A percentile compares a stretch with the other conserved stretches of the same genome.
Evolutionary conservation across 768 basidiomycete genomes (phyloP).

Genomic region (Suillus lakei): DNA sequence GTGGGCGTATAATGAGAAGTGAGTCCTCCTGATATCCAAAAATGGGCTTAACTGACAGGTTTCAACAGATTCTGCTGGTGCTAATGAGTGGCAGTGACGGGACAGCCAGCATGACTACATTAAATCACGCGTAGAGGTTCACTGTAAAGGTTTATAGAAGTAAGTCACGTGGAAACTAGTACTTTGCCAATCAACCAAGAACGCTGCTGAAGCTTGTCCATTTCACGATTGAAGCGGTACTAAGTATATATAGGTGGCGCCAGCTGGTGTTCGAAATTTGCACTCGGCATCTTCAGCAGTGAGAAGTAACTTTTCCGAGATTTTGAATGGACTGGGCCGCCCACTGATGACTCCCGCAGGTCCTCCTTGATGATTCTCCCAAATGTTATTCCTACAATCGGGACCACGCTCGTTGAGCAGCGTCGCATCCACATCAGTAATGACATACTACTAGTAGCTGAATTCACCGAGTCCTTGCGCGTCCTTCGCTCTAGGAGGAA

Average conservation of each 20-base stretch:
- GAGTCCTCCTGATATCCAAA: slow-evolving; percentile 11
- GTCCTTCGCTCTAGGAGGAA: slow-evolving; percentile 23
- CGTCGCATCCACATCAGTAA: slow-evolving; percentile 18
- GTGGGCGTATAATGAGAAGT: slow-evolving; percentile 59
- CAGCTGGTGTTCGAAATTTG: neutral
- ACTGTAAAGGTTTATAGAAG: too few species aligned
- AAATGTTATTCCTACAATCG: neutral
- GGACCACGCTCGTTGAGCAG: neutral
- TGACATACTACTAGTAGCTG: slow-evolving; percentile 20
- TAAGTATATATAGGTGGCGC: slow-evolving; percentile 19
- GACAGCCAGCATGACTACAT: neutral
- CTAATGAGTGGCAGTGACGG: neutral
- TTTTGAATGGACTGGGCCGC: neutral
- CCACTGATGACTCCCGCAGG: neutral
- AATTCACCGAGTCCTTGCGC: slow-evolving; percentile 16
- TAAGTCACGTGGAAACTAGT: too few species aligned
- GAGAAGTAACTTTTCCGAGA: neutral
- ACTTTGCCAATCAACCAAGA: neutral
- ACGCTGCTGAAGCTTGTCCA: neutral
- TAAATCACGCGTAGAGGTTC: too few species aligned
- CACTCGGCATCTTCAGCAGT: neutral
- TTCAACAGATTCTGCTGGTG: slow-evolving; percentile 6
- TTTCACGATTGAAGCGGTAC: neutral
- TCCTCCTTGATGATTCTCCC: neutral
- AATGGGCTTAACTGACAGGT: neutral